Evolutionary conservation across 2,329 filamentous ascomycete species (phyloP).

Genomic region (Reticulascus tulasneorum): DNA sequence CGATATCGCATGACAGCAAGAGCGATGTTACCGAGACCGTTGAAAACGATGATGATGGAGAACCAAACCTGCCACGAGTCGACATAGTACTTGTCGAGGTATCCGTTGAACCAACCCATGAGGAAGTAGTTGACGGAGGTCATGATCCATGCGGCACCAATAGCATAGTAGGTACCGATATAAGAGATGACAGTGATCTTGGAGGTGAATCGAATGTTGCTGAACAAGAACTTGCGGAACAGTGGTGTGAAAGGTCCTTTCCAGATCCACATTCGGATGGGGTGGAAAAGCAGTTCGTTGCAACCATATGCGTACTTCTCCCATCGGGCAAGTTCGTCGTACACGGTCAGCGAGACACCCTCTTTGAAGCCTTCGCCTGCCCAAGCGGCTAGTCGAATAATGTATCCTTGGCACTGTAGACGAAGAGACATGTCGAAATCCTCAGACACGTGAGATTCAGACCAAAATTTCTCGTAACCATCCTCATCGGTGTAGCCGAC

Average conservation of each 20-base stretch:
- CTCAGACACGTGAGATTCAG: slow-evolving; percentile 73
- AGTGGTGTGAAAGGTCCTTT: slow-evolving; percentile 75
- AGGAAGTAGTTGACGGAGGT: slow-evolving; percentile 72
- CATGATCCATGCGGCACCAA: slow-evolving; percentile 71
- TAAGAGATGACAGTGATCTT: slow-evolving; percentile 75
- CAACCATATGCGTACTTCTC: slow-evolving; percentile 85
- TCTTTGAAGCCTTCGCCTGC: slow-evolving; percentile 76
- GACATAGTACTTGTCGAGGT: slow-evolving; percentile 76
- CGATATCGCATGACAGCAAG: slow-evolving; percentile 72
- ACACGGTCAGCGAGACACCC: slow-evolving; percentile 78
- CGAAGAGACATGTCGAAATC: slow-evolving; percentile 81
- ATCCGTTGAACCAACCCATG: slow-evolving; percentile 72
- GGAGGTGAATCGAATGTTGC: slow-evolving; percentile 69
- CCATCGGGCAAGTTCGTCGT: slow-evolving; percentile 81
- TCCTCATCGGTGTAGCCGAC: slow-evolving; percentile 67
- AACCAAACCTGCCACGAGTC: slow-evolving; percentile 79
- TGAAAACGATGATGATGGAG: slow-evolving; percentile 75
- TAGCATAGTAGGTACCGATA: slow-evolving; percentile 77
- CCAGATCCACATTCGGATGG: slow-evolving; percentile 67
- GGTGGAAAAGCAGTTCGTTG: slow-evolving; percentile 78
- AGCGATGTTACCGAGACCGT: slow-evolving; percentile 67
- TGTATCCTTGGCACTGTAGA: slow-evolving; percentile 68
- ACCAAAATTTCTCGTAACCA: slow-evolving; percentile 77
- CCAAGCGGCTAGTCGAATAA: slow-evolving; percentile 69
- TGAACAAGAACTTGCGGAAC: slow-evolving; percentile 70